Evolutionary conservation across 371 early-diverging fungal genomes (phyloP).

Genomic region (Mucor ambiguus): DNA sequence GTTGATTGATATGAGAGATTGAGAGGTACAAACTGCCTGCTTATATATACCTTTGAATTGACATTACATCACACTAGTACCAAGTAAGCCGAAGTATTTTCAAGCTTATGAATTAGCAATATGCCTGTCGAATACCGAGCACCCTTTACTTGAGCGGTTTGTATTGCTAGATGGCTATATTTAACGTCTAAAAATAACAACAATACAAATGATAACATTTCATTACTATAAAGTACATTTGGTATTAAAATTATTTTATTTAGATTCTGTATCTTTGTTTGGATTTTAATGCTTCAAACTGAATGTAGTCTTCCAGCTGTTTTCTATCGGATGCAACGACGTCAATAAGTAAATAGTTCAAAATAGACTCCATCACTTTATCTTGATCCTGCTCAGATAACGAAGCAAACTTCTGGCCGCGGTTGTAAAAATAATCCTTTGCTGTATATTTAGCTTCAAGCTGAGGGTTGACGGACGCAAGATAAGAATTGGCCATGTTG

Average conservation of each 20-base stretch:
- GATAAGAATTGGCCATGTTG: neutral
- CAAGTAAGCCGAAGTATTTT: constrained; percentile 11
- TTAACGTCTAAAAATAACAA: neutral
- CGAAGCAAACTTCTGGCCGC: neutral
- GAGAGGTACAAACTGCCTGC: neutral
- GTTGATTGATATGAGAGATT: constrained; percentile 11
- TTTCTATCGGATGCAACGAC: neutral
- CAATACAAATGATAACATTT: neutral
- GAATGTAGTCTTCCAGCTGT: neutral
- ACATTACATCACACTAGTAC: constrained; percentile 8
- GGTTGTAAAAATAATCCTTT: neutral
- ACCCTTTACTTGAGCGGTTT: neutral
- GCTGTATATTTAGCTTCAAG: neutral
- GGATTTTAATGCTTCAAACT: neutral
- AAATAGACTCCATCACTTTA: neutral
- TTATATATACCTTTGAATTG: constrained; percentile 3
- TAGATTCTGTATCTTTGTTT: neutral
- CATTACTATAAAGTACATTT: neutral
- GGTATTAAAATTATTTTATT: neutral
- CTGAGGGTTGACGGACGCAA: neutral
- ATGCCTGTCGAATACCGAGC: constrained; percentile 13
- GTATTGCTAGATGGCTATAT: neutral
- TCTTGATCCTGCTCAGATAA: neutral
- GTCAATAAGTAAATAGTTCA: neutral
- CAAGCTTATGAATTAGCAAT: constrained; percentile 3